Evolutionary conservation across 805 yeast species (phyloP).

Genomic region (Monosporozyma aerobia): DNA sequence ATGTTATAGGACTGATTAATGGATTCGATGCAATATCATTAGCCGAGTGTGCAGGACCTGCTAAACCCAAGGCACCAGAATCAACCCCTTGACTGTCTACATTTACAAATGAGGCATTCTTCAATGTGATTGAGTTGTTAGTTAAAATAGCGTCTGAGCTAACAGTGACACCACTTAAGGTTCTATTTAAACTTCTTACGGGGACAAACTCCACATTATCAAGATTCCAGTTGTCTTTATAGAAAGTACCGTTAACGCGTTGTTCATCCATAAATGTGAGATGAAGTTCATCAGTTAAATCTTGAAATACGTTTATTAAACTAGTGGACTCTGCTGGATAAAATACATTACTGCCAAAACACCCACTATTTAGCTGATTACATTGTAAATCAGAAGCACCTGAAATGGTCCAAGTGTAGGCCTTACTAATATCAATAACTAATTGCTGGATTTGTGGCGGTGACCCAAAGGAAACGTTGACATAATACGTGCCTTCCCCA

Average conservation of each 20-base stretch:
- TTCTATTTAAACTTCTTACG: not conserved
- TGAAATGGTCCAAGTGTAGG: constrained; percentile 31
- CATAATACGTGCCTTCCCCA: constrained; percentile 21
- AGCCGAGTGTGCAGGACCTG: constrained; percentile 21
- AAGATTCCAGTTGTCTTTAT: constrained; percentile 17
- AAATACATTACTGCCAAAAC: constrained; percentile 10
- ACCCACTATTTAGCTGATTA: constrained; percentile 5
- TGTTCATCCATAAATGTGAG: constrained; percentile 21
- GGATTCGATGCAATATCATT: constrained; percentile 13
- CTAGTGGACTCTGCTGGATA: constrained; percentile 14
- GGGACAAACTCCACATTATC: constrained; percentile 1
- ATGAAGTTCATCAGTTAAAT: constrained; percentile 6
- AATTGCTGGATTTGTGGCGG: constrained; percentile 25
- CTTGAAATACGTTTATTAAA: constrained; percentile 2
- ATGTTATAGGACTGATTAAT: constrained; percentile 10
- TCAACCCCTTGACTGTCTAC: constrained; percentile 31
- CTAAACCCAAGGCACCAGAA: constrained; percentile 40
- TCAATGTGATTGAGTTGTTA: not conserved
- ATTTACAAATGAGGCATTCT: constrained; percentile 29
- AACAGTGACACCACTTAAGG: not conserved
- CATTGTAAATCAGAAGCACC: constrained; percentile 8
- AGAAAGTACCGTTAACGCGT: constrained; percentile 17
- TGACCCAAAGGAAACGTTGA: constrained; percentile 28
- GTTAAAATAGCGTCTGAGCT: not conserved
- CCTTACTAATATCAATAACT: constrained; percentile 33